phyloP scores from a whole-genome alignment of 129 eudicot species.

The Flaveria trinervia region DNA sequence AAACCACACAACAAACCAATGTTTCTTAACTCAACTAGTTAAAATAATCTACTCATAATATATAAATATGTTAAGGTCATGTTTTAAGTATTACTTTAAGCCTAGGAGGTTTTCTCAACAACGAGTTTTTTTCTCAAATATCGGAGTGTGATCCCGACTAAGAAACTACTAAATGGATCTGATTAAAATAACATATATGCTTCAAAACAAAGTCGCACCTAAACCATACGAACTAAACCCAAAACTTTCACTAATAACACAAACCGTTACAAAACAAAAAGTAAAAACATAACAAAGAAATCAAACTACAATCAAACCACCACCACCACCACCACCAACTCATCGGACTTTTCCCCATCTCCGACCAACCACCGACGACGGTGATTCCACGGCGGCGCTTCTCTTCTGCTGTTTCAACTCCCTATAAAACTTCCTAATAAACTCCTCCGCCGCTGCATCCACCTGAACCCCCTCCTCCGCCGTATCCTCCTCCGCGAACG shows the following conservation, averaged over 20 bases:
- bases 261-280: not conserved
- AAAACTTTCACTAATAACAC: slow-evolving; percentile 25
- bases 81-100: too few relatives aligned
- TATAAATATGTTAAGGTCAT: too few relatives aligned
- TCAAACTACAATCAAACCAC: slow-evolving; percentile 16
- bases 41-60: too few relatives aligned
- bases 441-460: slow-evolving; percentile 74
- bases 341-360: slow-evolving; percentile 42
- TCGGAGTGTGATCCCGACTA: too few relatives aligned
- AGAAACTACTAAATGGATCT: too few relatives aligned
- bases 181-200: too few relatives aligned
- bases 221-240: not conserved
- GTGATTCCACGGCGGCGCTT: slow-evolving; percentile 52
- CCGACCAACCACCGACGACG: slow-evolving; percentile 45
- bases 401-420: slow-evolving; percentile 60
- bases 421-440: slow-evolving; percentile 65
- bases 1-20: too few relatives aligned
- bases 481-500: slow-evolving; percentile 48
- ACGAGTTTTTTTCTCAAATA: too few relatives aligned
- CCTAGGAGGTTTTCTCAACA: too few relatives aligned
- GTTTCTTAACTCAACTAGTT: too few relatives aligned
- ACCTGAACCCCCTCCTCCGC: slow-evolving; percentile 53
- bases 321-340: slow-evolving; percentile 15
- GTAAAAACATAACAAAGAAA: not conserved
- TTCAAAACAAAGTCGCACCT: too few relatives aligned